Percentiles rank a stretch among this genome's conserved stretches.
Evolutionary conservation across 2,329 filamentous ascomycete genomes (phyloP).

Genomic region (Xylaria sp.): DNA sequence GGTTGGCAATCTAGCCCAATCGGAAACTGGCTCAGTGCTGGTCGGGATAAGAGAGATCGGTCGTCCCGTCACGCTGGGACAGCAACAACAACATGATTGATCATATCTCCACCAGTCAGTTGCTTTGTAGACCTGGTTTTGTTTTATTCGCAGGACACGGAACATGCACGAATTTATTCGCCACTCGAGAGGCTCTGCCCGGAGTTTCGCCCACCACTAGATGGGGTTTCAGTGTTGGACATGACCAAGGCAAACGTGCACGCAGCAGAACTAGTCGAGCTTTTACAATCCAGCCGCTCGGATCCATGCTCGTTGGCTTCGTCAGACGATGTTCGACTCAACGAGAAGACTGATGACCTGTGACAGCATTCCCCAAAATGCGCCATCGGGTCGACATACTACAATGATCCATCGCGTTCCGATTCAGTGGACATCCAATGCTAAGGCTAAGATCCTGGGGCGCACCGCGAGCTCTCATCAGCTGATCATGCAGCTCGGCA

Average conservation of each 20-base stretch:
- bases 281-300: slow-evolving; percentile 13
- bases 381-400: slow-evolving; percentile 17
- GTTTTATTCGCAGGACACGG: slow-evolving; percentile 13
- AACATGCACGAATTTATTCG: slow-evolving; percentile 5
- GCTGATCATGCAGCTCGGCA: slow-evolving; percentile 31
- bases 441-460: slow-evolving; percentile 25
- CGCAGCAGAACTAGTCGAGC: slow-evolving; percentile 5
- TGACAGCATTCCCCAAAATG: slow-evolving; percentile 14
- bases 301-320: neutral
- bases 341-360: neutral
- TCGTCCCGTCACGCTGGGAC: slow-evolving; percentile 28
- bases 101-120: slow-evolving; percentile 18
- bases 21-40: slow-evolving; percentile 13
- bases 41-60: slow-evolving; percentile 27
- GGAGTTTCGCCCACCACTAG: neutral
- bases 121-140: neutral
- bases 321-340: slow-evolving; percentile 9
- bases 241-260: slow-evolving; percentile 9
- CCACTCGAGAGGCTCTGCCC: neutral
- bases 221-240: slow-evolving; percentile 4
- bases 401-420: slow-evolving; percentile 20
- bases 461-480: slow-evolving; percentile 26
- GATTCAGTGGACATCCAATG: slow-evolving; percentile 11
- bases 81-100: slow-evolving; percentile 23
- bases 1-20: slow-evolving; percentile 17